Conservation (phyloP, 2,329 filamentous ascomycete species). For the Exophiala sp. region DNA sequence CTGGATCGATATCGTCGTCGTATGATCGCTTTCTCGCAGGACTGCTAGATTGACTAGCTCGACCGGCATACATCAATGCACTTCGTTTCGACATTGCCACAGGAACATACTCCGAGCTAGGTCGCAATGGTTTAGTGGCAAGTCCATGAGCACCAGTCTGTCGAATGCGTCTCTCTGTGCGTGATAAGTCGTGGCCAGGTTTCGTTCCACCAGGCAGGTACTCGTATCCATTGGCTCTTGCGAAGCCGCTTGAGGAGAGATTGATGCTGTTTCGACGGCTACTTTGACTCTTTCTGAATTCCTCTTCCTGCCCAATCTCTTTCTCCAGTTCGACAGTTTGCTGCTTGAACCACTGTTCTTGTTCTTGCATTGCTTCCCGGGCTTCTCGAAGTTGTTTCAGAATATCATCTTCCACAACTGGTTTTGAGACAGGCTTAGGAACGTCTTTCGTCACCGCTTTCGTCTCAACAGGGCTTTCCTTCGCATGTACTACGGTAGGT, state of each 20-base stretch:
- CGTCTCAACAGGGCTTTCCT: background rate
- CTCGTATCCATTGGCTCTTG: conserved; percentile 38
- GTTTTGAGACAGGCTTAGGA: background rate
- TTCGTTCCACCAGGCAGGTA: conserved; percentile 38
- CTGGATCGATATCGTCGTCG: conserved; percentile 8
- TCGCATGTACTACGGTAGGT: background rate
- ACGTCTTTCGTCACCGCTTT: background rate
- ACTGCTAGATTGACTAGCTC: conserved; percentile 7
- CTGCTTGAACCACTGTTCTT: conserved; percentile 30
- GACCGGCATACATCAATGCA: conserved; percentile 13
- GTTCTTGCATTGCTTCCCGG: conserved; percentile 29
- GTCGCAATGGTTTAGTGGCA: conserved; percentile 39
- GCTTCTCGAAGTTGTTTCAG: conserved; percentile 30
- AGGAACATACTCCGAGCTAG: conserved; percentile 23
- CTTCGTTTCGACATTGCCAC: conserved; percentile 27
- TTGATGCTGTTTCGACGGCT: conserved; percentile 7
- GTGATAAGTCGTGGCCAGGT: conserved; percentile 39
- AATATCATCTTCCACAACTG: conserved; percentile 27
- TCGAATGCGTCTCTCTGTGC: conserved; percentile 43
- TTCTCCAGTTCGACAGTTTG: conserved; percentile 24
- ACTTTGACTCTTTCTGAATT: conserved; percentile 32
- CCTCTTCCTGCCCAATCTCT: conserved; percentile 23
- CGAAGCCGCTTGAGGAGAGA: conserved; percentile 21
- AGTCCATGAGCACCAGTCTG: conserved; percentile 41
- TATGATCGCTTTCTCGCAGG: conserved; percentile 15